These are phyloP conservation scores for Colletotrichum siamense DNA, from an alignment of 2,329 filamentous ascomycete species.

Conservation along the genomic window DNA sequence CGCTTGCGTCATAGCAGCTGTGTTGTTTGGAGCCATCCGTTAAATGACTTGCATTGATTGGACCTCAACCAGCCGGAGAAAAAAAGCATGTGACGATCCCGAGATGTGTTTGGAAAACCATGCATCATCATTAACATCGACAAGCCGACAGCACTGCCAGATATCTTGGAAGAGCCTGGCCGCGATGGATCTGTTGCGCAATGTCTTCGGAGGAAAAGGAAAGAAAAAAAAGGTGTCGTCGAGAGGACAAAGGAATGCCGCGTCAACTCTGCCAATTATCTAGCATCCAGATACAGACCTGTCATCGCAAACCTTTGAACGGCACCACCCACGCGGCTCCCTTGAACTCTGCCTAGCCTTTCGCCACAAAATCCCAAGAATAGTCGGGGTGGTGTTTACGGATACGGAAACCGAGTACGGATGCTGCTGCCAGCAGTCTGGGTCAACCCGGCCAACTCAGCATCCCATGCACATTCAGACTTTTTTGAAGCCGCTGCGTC, in stretches of 20 bases:
- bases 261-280: not conserved
- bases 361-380: not conserved
- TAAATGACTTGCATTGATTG: slow-evolving; percentile 3
- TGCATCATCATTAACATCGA: slow-evolving; percentile 10
- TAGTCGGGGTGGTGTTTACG: not conserved
- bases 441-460: not conserved
- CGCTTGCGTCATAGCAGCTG: slow-evolving; percentile 16
- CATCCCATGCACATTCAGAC: not conserved
- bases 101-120: not conserved
- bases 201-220: not conserved
- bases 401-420: not conserved
- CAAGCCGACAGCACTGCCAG: not conserved
- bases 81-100: slow-evolving; percentile 19
- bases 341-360: not conserved
- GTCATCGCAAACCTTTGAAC: not conserved
- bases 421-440: not conserved
- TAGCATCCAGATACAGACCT: not conserved
- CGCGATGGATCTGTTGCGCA: not conserved
- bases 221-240: not conserved
- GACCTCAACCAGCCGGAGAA: not conserved
- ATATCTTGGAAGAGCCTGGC: not conserved
- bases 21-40: slow-evolving; percentile 10
- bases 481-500: not conserved
- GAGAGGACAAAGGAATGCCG: not conserved
- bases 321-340: not conserved